Percentiles rank a stretch among this genome's conserved stretches.
phyloP scores from a whole-genome alignment of 2,329 filamentous ascomycete genomes.

The Elsinoe fawcettii region DNA sequence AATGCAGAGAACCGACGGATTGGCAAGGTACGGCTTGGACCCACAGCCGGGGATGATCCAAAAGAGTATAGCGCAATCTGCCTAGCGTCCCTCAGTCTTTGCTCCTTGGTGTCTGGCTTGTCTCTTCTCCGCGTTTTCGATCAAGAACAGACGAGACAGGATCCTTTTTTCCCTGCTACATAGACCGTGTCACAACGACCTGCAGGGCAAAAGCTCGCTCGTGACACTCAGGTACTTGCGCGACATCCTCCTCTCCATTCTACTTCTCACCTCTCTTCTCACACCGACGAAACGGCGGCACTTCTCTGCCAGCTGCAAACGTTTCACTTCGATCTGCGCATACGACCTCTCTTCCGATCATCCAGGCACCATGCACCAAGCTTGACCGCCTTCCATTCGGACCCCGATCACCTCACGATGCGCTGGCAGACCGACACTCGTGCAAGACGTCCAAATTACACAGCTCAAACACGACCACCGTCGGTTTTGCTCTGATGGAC shows the following conservation, averaged over 20 bases:
- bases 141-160: neutral
- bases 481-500: neutral
- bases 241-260: neutral
- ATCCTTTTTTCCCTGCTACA: slow-evolving; percentile 5
- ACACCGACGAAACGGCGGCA: neutral
- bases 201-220: neutral
- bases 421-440: neutral
- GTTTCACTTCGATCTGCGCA: neutral
- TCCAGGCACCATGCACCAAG: slow-evolving; percentile 3
- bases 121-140: slow-evolving; percentile 11
- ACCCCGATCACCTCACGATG: neutral
- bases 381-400: neutral
- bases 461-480: neutral
- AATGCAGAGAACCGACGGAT: slow-evolving; percentile 11
- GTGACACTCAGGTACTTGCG: neutral
- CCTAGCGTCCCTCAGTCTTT: neutral
- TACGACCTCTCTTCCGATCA: neutral
- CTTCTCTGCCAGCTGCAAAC: neutral
- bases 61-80: neutral
- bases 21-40: neutral
- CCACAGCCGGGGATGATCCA: neutral
- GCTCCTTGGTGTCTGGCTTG: no score
- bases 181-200: neutral
- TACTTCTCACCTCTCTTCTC: neutral
- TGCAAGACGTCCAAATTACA: neutral